These are phyloP conservation scores for Halenospora varia DNA, from an alignment of 495 filamentous ascomycete species.

Conservation along the genomic window DNA sequence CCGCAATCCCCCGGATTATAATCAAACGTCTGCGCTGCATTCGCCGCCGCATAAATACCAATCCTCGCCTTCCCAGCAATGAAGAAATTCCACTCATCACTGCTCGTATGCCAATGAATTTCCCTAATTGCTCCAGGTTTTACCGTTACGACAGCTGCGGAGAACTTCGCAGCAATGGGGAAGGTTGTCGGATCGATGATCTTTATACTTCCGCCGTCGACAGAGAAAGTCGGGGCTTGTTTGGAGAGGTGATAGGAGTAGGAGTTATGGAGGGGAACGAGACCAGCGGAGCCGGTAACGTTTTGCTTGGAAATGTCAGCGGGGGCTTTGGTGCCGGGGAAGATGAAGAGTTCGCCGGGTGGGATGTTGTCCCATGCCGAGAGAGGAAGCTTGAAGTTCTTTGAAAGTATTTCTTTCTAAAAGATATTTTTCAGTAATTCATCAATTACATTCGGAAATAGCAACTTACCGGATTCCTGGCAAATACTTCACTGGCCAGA, in stretches of 20 bases:
- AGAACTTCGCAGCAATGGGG: conserved; percentile 55
- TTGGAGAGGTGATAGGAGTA: conserved; percentile 69
- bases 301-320: conserved; percentile 58
- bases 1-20: conserved; percentile 70
- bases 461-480: conserved; percentile 55
- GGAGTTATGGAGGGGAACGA: conserved; percentile 42
- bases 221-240: conserved; percentile 50
- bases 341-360: conserved; percentile 41
- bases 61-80: conserved; percentile 62
- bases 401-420: conserved; percentile 17
- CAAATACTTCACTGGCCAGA: conserved; percentile 61
- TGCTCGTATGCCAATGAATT: conserved; percentile 75
- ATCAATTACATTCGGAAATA: conserved; percentile 36
- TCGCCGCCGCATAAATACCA: conserved; percentile 57
- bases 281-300: conserved; percentile 54
- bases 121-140: conserved; percentile 71
- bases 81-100: conserved; percentile 79
- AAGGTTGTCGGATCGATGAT: conserved; percentile 62
- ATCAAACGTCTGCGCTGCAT: conserved; percentile 65
- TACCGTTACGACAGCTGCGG: conserved; percentile 60
- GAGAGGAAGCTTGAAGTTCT: conserved; percentile 19
- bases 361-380: conserved; percentile 22
- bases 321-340: conserved; percentile 60
- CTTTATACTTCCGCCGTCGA: conserved; percentile 61
- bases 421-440: not conserved